Evolutionary conservation across 2,329 filamentous ascomycete species (phyloP).

Genomic region (Fusarium ramigenum): DNA sequence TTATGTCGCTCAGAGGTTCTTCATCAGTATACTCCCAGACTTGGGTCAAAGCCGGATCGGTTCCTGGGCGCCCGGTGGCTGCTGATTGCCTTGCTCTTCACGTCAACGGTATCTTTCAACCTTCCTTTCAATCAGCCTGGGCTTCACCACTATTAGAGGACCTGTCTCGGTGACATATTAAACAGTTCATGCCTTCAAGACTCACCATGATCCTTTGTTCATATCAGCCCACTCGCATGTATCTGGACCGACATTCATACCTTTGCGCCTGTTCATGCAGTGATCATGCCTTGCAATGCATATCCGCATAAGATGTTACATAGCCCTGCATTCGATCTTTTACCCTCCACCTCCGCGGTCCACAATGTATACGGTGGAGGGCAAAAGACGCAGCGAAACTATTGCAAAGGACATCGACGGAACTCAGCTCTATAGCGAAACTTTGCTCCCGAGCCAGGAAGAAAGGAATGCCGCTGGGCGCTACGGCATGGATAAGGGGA

Average conservation of each 20-base stretch:
- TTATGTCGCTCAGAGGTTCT: not conserved
- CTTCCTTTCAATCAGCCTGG: accelerated
- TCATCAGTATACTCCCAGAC: accelerated
- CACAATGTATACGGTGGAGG: too few relatives aligned
- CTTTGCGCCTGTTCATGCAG: not conserved
- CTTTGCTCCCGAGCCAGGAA: not conserved
- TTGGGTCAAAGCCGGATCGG: not conserved
- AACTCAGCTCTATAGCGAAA: not conserved
- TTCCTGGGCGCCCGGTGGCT: not conserved
- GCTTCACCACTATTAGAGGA: not conserved
- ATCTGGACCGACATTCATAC: not conserved
- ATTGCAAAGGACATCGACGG: not conserved
- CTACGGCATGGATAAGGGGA: too few relatives aligned
- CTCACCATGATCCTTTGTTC: not conserved
- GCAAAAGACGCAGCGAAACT: too few relatives aligned
- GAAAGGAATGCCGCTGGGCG: too few relatives aligned
- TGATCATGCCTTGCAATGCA: not conserved
- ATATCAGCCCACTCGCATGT: accelerated
- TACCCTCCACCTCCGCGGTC: too few relatives aligned
- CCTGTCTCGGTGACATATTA: accelerated
- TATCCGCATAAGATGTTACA: not conserved
- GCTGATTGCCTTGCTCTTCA: not conserved
- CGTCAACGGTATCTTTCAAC: not conserved
- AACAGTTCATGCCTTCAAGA: not conserved
- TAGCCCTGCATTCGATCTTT: not conserved